These are phyloP conservation scores for Suillus discolor DNA, from an alignment of 768 basidiomycete genomes.

Conservation along the genomic window DNA sequence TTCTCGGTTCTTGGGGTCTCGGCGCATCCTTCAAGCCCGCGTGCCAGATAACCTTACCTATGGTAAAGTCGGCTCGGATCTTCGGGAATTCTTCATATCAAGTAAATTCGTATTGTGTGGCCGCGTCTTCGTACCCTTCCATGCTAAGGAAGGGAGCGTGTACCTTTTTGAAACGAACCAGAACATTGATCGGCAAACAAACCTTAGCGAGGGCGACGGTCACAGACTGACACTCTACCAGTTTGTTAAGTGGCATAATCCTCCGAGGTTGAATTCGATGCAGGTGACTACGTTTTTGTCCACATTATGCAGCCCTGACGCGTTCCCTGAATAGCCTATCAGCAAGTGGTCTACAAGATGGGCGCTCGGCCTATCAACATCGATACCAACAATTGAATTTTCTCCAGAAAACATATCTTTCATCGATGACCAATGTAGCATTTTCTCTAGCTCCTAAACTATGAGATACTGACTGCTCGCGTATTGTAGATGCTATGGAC, in stretches of 20 bases:
- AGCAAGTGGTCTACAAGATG: slow-evolving; percentile 69
- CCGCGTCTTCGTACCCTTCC: slow-evolving; percentile 61
- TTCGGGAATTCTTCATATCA: slow-evolving; percentile 37
- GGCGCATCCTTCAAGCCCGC: slow-evolving; percentile 59
- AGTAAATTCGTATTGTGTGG: slow-evolving; percentile 65
- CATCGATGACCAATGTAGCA: slow-evolving; percentile 55
- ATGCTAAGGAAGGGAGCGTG: slow-evolving; percentile 60
- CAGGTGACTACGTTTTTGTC: slow-evolving; percentile 50
- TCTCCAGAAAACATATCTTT: slow-evolving; percentile 48
- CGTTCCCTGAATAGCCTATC: slow-evolving; percentile 47
- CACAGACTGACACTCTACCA: slow-evolving; percentile 45
- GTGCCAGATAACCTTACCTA: slow-evolving; percentile 44
- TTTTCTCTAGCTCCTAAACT: background rate
- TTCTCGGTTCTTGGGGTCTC: slow-evolving; percentile 64
- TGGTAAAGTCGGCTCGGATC: slow-evolving; percentile 25
- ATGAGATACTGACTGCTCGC: background rate
- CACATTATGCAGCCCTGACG: background rate
- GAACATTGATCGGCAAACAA: slow-evolving; percentile 43
- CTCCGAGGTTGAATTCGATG: slow-evolving; percentile 46
- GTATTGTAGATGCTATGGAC: slow-evolving; percentile 41
- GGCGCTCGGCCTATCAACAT: slow-evolving; percentile 67
- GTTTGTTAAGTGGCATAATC: slow-evolving; percentile 70
- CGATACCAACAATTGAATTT: slow-evolving; percentile 60
- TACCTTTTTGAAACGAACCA: slow-evolving; percentile 65
- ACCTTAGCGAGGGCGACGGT: slow-evolving; percentile 47